These are phyloP conservation scores for Neurospora pannonica DNA, from an alignment of 495 filamentous ascomycete genomes.

Conservation along the genomic window DNA sequence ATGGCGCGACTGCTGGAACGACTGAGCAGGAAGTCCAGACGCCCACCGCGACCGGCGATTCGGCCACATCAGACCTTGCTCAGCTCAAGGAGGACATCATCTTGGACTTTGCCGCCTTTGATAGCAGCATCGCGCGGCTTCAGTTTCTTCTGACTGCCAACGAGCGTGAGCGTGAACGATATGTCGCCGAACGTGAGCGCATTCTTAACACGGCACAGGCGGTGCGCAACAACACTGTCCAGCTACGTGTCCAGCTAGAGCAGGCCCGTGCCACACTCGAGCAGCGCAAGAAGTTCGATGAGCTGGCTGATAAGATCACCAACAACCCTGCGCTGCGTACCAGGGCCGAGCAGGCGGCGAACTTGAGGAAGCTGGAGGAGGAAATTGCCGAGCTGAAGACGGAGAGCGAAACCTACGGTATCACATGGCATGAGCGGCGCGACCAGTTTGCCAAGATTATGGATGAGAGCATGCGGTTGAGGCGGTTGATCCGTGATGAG, in stretches of 20 bases:
- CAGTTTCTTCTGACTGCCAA: slow-evolving; percentile 83
- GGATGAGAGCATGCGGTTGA: slow-evolving; percentile 78
- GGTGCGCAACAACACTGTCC: slow-evolving; percentile 66
- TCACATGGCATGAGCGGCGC: slow-evolving; percentile 75
- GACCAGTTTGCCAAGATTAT: slow-evolving; percentile 87
- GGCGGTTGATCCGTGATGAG: slow-evolving; percentile 83
- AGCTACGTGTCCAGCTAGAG: slow-evolving; percentile 61
- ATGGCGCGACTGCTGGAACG: slow-evolving; percentile 21
- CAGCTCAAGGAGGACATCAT: slow-evolving; percentile 72
- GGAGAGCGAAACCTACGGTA: slow-evolving; percentile 71
- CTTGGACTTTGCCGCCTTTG: slow-evolving; percentile 85
- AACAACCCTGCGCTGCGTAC: slow-evolving; percentile 68
- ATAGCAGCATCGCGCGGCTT: slow-evolving; percentile 76
- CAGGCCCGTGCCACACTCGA: slow-evolving; percentile 67
- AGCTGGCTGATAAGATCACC: slow-evolving; percentile 77
- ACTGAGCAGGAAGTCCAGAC: slow-evolving; percentile 17
- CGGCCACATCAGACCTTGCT: slow-evolving; percentile 34
- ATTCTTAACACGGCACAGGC: slow-evolving; percentile 66
- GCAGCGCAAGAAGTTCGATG: slow-evolving; percentile 77
- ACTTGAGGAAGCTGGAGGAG: slow-evolving; percentile 67
- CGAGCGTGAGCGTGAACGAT: slow-evolving; percentile 73
- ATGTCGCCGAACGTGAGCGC: slow-evolving; percentile 65
- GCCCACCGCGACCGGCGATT: slow-evolving; percentile 10
- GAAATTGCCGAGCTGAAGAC: slow-evolving; percentile 83
- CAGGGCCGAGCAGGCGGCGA: slow-evolving; percentile 70